These are phyloP conservation scores for Reticulascus tulasneorum DNA, from an alignment of 2,329 filamentous ascomycete genomes.

Conservation along the genomic window DNA sequence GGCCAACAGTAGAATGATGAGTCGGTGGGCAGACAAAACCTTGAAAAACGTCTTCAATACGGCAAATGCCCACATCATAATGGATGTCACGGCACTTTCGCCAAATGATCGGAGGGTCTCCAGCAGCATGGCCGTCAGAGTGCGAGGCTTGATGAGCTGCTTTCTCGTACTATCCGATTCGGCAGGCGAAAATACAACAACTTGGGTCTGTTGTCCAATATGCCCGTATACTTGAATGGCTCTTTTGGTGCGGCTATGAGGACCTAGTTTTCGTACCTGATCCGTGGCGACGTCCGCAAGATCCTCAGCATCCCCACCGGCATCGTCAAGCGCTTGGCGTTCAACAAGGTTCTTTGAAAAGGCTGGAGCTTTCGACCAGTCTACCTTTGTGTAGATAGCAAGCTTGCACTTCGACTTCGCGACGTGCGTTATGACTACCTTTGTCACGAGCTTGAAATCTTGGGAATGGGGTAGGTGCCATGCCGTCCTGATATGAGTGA, in stretches of 20 bases:
- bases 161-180: slow-evolving; percentile 43
- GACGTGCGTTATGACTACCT: slow-evolving; percentile 90
- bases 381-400: slow-evolving; percentile 80
- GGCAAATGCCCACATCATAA: slow-evolving; percentile 75
- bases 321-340: slow-evolving; percentile 71
- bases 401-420: slow-evolving; percentile 91
- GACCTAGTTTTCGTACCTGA: slow-evolving; percentile 70
- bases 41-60: slow-evolving; percentile 62
- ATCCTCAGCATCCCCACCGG: slow-evolving; percentile 67
- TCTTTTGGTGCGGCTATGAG: slow-evolving; percentile 70
- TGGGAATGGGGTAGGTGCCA: slow-evolving; percentile 85
- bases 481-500: slow-evolving; percentile 57
- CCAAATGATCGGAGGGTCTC: slow-evolving; percentile 70
- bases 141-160: slow-evolving; percentile 57
- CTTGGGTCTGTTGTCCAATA: slow-evolving; percentile 64
- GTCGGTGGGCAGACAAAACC: slow-evolving; percentile 65
- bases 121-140: slow-evolving; percentile 64
- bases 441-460: slow-evolving; percentile 78
- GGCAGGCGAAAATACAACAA: slow-evolving; percentile 55
- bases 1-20: slow-evolving; percentile 67
- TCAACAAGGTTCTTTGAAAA: slow-evolving; percentile 60
- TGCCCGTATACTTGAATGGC: slow-evolving; percentile 77
- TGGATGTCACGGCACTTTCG: slow-evolving; percentile 69
- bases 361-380: slow-evolving; percentile 70
- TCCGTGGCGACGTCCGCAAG: slow-evolving; percentile 73